phyloP scores from a whole-genome alignment of 306 rosid species.

The Lathyrus oleraceus region DNA sequence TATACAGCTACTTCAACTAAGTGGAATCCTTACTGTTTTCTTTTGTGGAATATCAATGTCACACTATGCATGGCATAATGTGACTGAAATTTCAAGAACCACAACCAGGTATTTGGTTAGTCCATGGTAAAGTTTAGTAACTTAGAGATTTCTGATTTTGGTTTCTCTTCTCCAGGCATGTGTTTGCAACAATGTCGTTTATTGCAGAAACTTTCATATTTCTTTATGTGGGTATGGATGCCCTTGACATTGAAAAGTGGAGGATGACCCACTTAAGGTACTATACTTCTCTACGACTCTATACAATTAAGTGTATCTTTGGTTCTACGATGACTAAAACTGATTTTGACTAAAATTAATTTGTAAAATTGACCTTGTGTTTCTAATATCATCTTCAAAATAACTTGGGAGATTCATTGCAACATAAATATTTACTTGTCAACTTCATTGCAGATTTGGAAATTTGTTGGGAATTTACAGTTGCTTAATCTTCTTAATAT shows the following conservation, averaged over 20 bases:
- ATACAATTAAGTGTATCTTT: not conserved
- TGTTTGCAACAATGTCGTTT: conserved; percentile 84
- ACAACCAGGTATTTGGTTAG: conserved; percentile 63
- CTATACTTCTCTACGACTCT: conserved; percentile 22
- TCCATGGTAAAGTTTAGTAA: conserved; percentile 5
- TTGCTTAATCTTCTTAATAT: conserved; percentile 55
- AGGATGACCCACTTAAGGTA: conserved; percentile 71
- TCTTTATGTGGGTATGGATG: conserved; percentile 99
- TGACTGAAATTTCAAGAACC: conserved; percentile 71
- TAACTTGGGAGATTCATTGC: conserved; percentile 7
- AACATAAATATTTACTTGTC: conserved; percentile 9
- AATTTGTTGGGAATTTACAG: conserved; percentile 57
- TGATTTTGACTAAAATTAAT: too few relatives aligned
- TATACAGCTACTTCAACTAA: conserved; percentile 68
- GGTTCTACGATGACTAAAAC: too few relatives aligned
- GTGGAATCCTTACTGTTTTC: conserved; percentile 97
- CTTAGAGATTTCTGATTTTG: conserved; percentile 23
- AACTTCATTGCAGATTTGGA: conserved; percentile 52
- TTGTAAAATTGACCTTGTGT: not conserved
- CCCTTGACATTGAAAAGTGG: conserved; percentile 91
- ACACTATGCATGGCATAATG: conserved; percentile 84
- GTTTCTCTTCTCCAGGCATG: conserved; percentile 55
- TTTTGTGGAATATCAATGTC: conserved; percentile 92
- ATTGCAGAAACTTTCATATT: conserved; percentile 84
- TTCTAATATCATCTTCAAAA: conserved; percentile 23